Evolutionary conservation across 305 asterid genomes (phyloP).

Genomic region (Rubia tinctorum): DNA sequence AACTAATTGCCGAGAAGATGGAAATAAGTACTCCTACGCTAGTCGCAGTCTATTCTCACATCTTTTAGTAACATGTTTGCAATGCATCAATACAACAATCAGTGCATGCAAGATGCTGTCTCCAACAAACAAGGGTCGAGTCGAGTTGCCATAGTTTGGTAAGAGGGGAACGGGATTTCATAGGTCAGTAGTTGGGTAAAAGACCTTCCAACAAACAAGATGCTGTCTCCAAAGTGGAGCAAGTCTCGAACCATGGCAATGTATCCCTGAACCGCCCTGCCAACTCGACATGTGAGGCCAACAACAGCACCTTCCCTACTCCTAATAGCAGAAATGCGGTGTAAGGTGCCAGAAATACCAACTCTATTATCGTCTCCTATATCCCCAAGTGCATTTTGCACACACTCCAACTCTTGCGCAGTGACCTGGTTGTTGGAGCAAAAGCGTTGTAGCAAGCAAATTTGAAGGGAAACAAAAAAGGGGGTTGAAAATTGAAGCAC

Average conservation of each 20-base stretch:
- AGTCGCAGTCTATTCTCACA: not conserved
- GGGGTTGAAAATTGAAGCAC: not conserved
- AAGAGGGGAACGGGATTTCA: too few relatives aligned
- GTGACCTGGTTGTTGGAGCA: slow-evolving; percentile 43
- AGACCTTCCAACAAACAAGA: slow-evolving; percentile 80
- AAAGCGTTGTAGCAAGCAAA: not conserved
- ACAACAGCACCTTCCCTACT: slow-evolving; percentile 50
- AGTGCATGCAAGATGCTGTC: not conserved
- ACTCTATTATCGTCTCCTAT: slow-evolving; percentile 70
- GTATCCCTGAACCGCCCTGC: slow-evolving; percentile 52
- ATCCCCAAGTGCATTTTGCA: slow-evolving; percentile 61
- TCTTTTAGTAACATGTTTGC: not conserved
- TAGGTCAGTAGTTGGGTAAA: slow-evolving; percentile 17
- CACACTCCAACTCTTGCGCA: slow-evolving; percentile 51
- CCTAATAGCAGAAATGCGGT: slow-evolving; percentile 72
- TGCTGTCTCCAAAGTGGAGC: slow-evolving; percentile 79
- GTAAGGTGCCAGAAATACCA: slow-evolving; percentile 74
- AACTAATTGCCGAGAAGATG: not conserved
- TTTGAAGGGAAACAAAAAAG: too few relatives aligned
- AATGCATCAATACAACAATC: not conserved
- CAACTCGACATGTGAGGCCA: slow-evolving; percentile 80
- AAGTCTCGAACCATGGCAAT: slow-evolving; percentile 62
- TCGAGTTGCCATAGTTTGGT: too few relatives aligned
- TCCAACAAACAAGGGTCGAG: too few relatives aligned
- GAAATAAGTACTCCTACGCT: not conserved